These are phyloP conservation scores for Linnemannia zychae DNA, from an alignment of 192 early-diverging fungal species.

Conservation along the genomic window DNA sequence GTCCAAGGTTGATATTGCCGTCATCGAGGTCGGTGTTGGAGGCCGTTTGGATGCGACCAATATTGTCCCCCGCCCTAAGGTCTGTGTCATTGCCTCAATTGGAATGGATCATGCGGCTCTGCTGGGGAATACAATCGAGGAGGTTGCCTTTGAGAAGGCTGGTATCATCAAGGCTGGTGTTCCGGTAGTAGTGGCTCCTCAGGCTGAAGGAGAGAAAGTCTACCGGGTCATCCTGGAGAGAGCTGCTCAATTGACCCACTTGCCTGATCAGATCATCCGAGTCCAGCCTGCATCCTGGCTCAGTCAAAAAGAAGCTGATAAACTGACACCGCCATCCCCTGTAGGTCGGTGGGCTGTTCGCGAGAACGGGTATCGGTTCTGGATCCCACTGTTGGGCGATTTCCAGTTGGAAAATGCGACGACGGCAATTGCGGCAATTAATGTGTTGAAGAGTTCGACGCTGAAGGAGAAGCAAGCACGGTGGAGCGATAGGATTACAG, in stretches of 20 bases:
- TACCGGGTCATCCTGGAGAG: constrained; percentile 43
- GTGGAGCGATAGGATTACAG: constrained; percentile 59
- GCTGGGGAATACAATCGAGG: constrained; percentile 78
- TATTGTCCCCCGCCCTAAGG: constrained; percentile 72
- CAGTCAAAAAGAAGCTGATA: not conserved
- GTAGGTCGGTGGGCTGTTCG: constrained; percentile 27
- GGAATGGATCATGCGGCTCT: constrained; percentile 83
- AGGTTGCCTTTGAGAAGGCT: constrained; percentile 87
- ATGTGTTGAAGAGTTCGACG: constrained; percentile 51
- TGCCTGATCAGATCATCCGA: constrained; percentile 15
- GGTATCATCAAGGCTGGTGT: constrained; percentile 79
- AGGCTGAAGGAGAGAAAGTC: constrained; percentile 61
- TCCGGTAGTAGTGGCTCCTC: constrained; percentile 66
- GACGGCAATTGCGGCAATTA: constrained; percentile 76
- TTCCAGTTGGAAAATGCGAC: constrained; percentile 88
- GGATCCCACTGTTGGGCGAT: constrained; percentile 76
- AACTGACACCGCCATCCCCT: not conserved
- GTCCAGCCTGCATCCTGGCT: constrained; percentile 48
- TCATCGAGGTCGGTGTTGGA: constrained; percentile 88
- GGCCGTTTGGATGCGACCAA: constrained; percentile 90
- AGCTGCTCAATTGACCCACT: constrained; percentile 29
- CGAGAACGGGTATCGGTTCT: constrained; percentile 51
- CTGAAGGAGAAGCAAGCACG: constrained; percentile 17
- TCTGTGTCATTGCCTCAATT: constrained; percentile 82
- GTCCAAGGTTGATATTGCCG: constrained; percentile 72